These are phyloP conservation scores for Pholiota microspora DNA, from an alignment of 768 basidiomycete genomes.

Conservation along the genomic window DNA sequence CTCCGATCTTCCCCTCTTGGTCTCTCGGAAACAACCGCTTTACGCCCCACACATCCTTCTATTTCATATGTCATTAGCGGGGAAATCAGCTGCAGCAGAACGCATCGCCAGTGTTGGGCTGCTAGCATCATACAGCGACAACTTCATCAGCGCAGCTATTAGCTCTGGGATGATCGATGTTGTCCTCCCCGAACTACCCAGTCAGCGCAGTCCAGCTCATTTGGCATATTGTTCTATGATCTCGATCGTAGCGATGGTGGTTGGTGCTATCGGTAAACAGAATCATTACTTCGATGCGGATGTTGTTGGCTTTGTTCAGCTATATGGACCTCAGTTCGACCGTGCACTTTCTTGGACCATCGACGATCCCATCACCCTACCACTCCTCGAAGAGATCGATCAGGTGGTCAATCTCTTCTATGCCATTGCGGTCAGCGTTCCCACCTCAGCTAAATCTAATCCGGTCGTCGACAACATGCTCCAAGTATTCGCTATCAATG, in stretches of 20 bases:
- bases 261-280: constrained; percentile 58
- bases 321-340: constrained; percentile 79
- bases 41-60: constrained; percentile 78
- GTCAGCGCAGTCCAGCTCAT: constrained; percentile 78
- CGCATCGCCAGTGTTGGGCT: constrained; percentile 82
- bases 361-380: constrained; percentile 70
- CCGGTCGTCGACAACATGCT: constrained; percentile 62
- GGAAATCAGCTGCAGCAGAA: constrained; percentile 76
- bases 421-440: constrained; percentile 61
- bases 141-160: constrained; percentile 72
- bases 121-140: constrained; percentile 80
- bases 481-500: constrained; percentile 63
- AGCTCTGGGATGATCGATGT: constrained; percentile 73
- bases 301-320: constrained; percentile 80
- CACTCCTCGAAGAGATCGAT: constrained; percentile 81
- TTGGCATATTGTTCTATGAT: constrained; percentile 83
- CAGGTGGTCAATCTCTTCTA: constrained; percentile 77
- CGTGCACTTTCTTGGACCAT: constrained; percentile 81
- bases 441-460: constrained; percentile 42
- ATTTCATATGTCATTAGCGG: constrained; percentile 85
- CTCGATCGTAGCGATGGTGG: constrained; percentile 70
- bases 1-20: constrained; percentile 61
- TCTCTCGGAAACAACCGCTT: constrained; percentile 61
- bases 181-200: constrained; percentile 64
- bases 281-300: constrained; percentile 84